A percentile compares a stretch with the other conserved stretches of the same genome.
These are phyloP conservation scores for Floccularia luteovirens DNA, from an alignment of 768 basidiomycete species.

Conservation along the genomic window DNA sequence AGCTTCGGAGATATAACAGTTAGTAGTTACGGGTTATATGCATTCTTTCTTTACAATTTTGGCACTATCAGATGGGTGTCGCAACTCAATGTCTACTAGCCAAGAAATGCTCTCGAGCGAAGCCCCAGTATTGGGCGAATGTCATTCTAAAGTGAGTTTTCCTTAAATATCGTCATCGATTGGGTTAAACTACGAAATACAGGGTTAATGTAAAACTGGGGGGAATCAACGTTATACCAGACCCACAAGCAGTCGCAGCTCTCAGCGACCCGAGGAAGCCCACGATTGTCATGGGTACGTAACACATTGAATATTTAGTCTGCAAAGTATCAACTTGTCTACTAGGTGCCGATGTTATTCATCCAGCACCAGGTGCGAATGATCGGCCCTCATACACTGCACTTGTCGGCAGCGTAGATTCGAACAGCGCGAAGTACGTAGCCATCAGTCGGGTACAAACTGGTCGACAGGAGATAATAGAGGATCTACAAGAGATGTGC, in stretches of 20 bases:
- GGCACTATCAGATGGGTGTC: constrained; percentile 48
- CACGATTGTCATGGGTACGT: constrained; percentile 67
- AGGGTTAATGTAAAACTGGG: constrained; percentile 82
- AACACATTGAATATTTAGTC: neutral
- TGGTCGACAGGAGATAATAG: constrained; percentile 60
- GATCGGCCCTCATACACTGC: constrained; percentile 68
- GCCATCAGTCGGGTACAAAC: constrained; percentile 46
- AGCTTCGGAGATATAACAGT: constrained; percentile 60
- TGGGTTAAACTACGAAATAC: neutral
- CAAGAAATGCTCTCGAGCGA: constrained; percentile 53
- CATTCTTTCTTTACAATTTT: neutral
- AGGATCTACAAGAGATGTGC: constrained; percentile 53
- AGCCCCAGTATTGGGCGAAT: constrained; percentile 73
- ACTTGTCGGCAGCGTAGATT: constrained; percentile 66
- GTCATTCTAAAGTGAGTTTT: constrained; percentile 63
- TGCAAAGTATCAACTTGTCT: too few species aligned
- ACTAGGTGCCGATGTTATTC: constrained; percentile 66
- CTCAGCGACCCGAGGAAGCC: constrained; percentile 62
- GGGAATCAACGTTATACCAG: constrained; percentile 72
- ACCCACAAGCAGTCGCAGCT: constrained; percentile 44
- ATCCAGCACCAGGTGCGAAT: constrained; percentile 63
- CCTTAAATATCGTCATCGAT: neutral
- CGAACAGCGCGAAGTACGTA: constrained; percentile 55
- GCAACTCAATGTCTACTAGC: constrained; percentile 74
- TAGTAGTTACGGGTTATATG: constrained; percentile 2